A percentile compares a stretch with the other conserved stretches of the same genome.
phyloP scores from a whole-genome alignment of 2,329 filamentous ascomycete genomes.

The Aschersonia sp. region DNA sequence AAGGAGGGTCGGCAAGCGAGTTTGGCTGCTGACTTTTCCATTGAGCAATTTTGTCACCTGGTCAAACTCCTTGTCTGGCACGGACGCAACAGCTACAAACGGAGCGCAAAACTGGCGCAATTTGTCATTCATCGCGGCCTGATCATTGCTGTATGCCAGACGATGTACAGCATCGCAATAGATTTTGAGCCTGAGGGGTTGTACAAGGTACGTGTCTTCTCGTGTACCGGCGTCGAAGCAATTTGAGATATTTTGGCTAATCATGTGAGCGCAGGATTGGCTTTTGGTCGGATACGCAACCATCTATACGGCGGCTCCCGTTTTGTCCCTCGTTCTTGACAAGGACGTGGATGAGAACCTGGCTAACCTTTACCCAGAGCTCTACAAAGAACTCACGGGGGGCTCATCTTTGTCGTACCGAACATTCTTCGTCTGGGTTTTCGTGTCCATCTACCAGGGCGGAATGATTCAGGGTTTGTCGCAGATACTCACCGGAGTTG shows the following conservation, averaged over 20 bases:
- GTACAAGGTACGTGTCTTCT: constrained; percentile 46
- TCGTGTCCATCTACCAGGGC: constrained; percentile 90
- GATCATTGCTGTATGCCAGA: constrained; percentile 92
- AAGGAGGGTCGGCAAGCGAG: constrained; percentile 95
- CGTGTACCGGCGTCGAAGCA: background rate
- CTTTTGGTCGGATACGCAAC: constrained; percentile 93
- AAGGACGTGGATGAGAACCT: constrained; percentile 89
- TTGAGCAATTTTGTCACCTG: constrained; percentile 87
- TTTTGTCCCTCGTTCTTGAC: constrained; percentile 87
- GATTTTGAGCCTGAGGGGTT: constrained; percentile 87
- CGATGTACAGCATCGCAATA: constrained; percentile 89
- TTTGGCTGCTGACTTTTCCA: constrained; percentile 90
- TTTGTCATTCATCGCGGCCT: constrained; percentile 97
- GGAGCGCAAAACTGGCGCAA: constrained; percentile 86
- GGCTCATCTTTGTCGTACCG: constrained; percentile 79
- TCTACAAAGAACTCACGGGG: constrained; percentile 93
- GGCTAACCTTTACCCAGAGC: constrained; percentile 87
- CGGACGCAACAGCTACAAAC: constrained; percentile 92
- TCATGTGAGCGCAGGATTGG: constrained; percentile 52
- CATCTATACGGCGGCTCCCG: constrained; percentile 84
- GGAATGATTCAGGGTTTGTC: constrained; percentile 89
- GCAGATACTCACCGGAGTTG: constrained; percentile 71
- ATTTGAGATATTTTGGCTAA: constrained; percentile 7
- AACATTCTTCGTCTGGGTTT: constrained; percentile 94
- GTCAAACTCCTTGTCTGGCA: constrained; percentile 99